These are phyloP conservation scores for Narthecium ossifragum DNA, from an alignment of 106 monocot genomes.

Conservation along the genomic window DNA sequence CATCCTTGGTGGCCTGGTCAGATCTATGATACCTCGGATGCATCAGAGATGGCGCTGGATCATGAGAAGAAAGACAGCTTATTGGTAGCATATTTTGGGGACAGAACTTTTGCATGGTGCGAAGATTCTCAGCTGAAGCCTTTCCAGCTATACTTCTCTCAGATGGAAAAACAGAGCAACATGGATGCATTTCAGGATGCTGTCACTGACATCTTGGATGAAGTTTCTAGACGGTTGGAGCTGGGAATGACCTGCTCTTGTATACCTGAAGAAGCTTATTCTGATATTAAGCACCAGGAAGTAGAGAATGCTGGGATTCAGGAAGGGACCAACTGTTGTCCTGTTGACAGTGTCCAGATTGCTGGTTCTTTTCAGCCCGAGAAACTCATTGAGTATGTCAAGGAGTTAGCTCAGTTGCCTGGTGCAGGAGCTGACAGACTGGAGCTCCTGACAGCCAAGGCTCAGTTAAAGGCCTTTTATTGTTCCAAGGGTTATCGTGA, in stretches of 20 bases:
- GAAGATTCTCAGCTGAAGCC: constrained; percentile 61
- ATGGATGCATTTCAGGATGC: constrained; percentile 44
- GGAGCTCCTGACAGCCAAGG: constrained; percentile 27
- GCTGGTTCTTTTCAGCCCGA: constrained; percentile 40
- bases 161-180: constrained; percentile 58
- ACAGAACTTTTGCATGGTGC: constrained; percentile 87
- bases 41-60: constrained; percentile 62
- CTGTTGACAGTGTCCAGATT: constrained; percentile 17
- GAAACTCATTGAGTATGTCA: constrained; percentile 38
- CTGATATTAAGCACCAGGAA: constrained; percentile 15
- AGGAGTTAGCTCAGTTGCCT: constrained; percentile 33
- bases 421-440: constrained; percentile 20
- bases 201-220: constrained; percentile 39
- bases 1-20: constrained; percentile 95
- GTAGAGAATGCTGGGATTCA: constrained; percentile 64
- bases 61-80: constrained; percentile 47
- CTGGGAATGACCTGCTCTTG: constrained; percentile 55
- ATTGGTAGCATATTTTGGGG: constrained; percentile 83
- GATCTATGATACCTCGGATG: constrained; percentile 56
- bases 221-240: constrained; percentile 57
- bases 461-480: constrained; percentile 38
- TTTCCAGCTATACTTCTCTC: constrained; percentile 38
- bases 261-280: constrained; percentile 19
- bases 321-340: constrained; percentile 18
- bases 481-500: constrained; percentile 25